Evolutionary conservation across 192 early-diverging fungal genomes (phyloP).

Genomic region (Coemansia sp.): DNA sequence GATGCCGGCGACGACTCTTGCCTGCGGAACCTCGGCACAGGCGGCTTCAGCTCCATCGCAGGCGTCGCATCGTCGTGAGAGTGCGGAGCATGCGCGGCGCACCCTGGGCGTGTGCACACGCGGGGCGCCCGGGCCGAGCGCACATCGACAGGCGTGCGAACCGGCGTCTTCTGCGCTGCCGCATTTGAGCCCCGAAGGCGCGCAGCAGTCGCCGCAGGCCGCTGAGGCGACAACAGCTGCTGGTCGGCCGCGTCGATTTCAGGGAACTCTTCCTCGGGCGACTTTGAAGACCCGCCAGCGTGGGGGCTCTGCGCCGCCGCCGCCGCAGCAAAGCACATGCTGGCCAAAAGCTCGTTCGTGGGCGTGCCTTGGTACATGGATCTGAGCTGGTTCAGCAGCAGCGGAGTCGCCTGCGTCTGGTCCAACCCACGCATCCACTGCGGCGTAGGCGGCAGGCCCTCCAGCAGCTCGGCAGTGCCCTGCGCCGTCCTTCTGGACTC

Average conservation of each 20-base stretch:
- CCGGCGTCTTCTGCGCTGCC: background rate
- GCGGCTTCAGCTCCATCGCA: constrained; percentile 56
- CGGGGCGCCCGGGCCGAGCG: constrained; percentile 40
- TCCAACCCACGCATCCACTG: constrained; percentile 52
- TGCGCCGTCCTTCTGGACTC: constrained; percentile 10
- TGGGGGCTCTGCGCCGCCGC: background rate
- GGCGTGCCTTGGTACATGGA: constrained; percentile 35
- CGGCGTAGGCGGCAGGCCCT: constrained; percentile 45
- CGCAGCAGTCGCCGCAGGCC: background rate
- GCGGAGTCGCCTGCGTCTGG: constrained; percentile 36
- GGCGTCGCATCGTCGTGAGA: constrained; percentile 44
- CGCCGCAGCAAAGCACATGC: constrained; percentile 24
- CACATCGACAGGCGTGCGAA: constrained; percentile 45
- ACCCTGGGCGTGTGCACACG: constrained; percentile 52
- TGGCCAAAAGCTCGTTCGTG: constrained; percentile 38
- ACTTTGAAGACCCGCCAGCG: background rate
- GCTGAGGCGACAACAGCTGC: background rate
- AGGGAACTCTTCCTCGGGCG: constrained; percentile 31
- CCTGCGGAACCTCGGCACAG: constrained; percentile 45
- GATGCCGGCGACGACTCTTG: constrained; percentile 2
- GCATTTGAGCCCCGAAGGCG: background rate
- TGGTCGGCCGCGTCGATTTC: constrained; percentile 3
- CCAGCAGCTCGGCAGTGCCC: constrained; percentile 27
- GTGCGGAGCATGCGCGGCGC: constrained; percentile 56
- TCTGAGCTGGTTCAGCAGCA: constrained; percentile 38